Percentiles rank a stretch among this genome's conserved stretches.
These are phyloP conservation scores for Cynanchum wilfordii DNA, from an alignment of 257 asterid genomes.

Conservation along the genomic window DNA sequence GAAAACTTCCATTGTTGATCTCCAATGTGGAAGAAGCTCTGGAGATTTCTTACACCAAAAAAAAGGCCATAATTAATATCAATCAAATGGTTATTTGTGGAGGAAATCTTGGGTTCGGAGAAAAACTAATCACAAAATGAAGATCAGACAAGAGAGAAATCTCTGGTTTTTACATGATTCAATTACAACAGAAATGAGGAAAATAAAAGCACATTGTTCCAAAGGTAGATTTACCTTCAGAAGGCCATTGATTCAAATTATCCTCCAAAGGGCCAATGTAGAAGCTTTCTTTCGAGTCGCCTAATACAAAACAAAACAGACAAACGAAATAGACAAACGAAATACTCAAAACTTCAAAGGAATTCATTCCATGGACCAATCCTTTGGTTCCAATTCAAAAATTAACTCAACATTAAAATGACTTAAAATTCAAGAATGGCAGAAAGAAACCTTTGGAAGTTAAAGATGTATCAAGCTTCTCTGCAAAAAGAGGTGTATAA, in stretches of 20 bases:
- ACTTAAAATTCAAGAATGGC: not conserved
- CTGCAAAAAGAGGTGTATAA: conserved; percentile 46
- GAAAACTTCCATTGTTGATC: conserved; percentile 49
- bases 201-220: not conserved
- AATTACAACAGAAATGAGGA: no score
- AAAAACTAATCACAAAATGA: not conserved
- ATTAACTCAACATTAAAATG: not conserved
- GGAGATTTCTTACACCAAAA: conserved; percentile 11
- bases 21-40: conserved; percentile 49
- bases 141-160: not conserved
- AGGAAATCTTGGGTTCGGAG: not conserved
- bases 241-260: conserved; percentile 56
- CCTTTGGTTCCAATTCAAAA: not conserved
- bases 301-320: conserved; percentile 20
- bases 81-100: not conserved
- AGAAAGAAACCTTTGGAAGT: conserved; percentile 33
- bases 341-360: not conserved
- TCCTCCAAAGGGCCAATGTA: conserved; percentile 44
- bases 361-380: not conserved
- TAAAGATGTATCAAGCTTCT: conserved; percentile 45
- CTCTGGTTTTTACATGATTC: no score
- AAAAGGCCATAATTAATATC: not conserved
- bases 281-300: conserved; percentile 59
- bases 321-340: conserved; percentile 1
- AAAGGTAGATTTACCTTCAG: conserved; percentile 31